Evolutionary conservation across 1,284 basidiomycete genomes (phyloP).

Genomic region (Pulveroboletus sp.): DNA sequence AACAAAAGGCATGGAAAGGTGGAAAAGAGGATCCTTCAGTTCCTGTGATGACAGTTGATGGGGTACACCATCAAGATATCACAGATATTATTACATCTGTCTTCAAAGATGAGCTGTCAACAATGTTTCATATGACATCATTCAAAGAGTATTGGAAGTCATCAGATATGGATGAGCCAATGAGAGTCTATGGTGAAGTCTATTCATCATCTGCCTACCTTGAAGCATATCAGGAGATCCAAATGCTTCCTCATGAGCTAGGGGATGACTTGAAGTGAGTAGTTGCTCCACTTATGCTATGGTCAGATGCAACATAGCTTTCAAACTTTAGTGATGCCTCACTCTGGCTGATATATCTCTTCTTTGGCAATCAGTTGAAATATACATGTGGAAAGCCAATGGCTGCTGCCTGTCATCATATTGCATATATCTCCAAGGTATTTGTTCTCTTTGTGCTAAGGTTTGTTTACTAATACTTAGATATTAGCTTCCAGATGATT

Average conservation of each 20-base stretch:
- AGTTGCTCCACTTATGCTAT: constrained; percentile 32
- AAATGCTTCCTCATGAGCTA: not conserved
- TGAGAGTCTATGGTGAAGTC: not conserved
- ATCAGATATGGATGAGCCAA: not conserved
- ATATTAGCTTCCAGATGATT: not conserved
- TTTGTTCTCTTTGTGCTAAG: no score
- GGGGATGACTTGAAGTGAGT: constrained; percentile 17
- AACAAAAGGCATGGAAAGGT: not conserved
- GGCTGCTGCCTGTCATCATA: constrained; percentile 29
- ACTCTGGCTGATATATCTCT: constrained; percentile 36
- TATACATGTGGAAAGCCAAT: constrained; percentile 13
- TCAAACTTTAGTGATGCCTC: constrained; percentile 30
- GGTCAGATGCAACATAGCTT: constrained; percentile 36
- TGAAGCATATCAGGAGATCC: no score
- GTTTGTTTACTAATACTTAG: no score
- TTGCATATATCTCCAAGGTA: constrained; percentile 31
- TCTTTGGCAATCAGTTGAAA: constrained; percentile 30
- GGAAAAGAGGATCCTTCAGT: no score
- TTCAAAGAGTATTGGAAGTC: not conserved
- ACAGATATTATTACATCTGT: not conserved
- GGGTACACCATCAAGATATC: not conserved
- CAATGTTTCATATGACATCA: not conserved
- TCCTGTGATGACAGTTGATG: not conserved
- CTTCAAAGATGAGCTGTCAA: not conserved
- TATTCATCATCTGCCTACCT: not conserved